Percentiles rank a stretch among this genome's conserved stretches.
phyloP scores from a whole-genome alignment of 2,329 filamentous ascomycete species.

The Ilyonectria robusta region DNA sequence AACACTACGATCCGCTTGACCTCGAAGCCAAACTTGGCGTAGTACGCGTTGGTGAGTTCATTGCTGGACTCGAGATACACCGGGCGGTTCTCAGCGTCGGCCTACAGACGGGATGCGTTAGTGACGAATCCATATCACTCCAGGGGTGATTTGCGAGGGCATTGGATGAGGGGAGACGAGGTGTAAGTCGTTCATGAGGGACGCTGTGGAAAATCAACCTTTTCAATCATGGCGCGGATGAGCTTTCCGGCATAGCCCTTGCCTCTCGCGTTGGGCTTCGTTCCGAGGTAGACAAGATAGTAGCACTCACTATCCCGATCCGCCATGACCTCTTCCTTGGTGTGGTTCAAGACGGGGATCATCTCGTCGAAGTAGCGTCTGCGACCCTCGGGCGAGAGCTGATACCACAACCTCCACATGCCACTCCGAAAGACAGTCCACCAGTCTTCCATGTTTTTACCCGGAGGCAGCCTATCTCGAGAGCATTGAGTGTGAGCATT shows the following conservation, averaged over 20 bases:
- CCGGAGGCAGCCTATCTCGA: conserved; percentile 78
- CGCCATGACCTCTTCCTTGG: conserved; percentile 79
- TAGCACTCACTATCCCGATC: conserved; percentile 77
- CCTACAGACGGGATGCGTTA: conserved; percentile 56
- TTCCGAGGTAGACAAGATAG: conserved; percentile 89
- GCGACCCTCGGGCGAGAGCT: conserved; percentile 79
- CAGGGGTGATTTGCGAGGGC: neutral
- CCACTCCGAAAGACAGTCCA: conserved; percentile 80
- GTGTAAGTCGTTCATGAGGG: neutral
- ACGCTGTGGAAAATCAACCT: conserved; percentile 60
- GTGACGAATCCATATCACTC: neutral
- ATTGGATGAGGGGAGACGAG: neutral
- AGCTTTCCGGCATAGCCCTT: conserved; percentile 81
- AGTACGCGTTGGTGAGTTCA: conserved; percentile 77
- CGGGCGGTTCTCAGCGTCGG: conserved; percentile 76
- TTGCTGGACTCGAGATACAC: conserved; percentile 88
- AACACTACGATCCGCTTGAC: conserved; percentile 74
- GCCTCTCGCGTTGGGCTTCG: conserved; percentile 77
- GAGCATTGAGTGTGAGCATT: conserved; percentile 18
- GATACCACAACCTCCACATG: conserved; percentile 83
- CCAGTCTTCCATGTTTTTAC: conserved; percentile 80
- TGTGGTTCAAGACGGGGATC: conserved; percentile 79
- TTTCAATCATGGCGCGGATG: conserved; percentile 76
- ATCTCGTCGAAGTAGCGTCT: conserved; percentile 84
- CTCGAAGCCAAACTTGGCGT: conserved; percentile 82